Base-by-base conservation (phyloP, 1,284 basidiomycete genomes). In the Puccinia polysora region DNA sequence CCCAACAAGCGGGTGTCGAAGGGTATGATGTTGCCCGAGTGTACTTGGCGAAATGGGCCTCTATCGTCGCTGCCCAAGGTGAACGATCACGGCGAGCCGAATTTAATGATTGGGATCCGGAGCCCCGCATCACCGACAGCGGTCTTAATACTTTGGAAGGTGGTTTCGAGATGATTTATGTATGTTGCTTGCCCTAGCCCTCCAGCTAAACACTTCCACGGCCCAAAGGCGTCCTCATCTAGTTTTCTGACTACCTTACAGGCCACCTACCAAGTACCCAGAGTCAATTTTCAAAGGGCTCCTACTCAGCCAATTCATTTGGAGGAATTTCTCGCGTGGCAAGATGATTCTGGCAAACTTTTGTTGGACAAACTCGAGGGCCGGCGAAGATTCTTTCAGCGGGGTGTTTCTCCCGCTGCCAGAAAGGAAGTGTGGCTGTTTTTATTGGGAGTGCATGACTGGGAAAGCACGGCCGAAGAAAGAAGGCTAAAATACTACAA, bases 21-120 rank as follows among this genome's bases (percentile, higher is more conserved):
- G 74, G 74, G 1, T 98, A 95, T 79, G 96, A 98, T 80, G 89
- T 89, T 72, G 95, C 96, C 0, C 84, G 95, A 2, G 91, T 98
- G 4, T 98, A 97, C 79, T 85, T 99, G 7, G 96, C 96, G 0
- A 85, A 91, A 34, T 99, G 96, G 96, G 95, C 96, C 0, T 84
- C 93, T 28, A 88, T 92, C 56, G 95, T 98, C 0, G 95, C 80
- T 0, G 77, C 77, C 20, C 78, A 79, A 60, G 80, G 79, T 12
- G 79, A 80, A 68, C 64, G 76, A 4, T 78, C 77, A 50, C 56
- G 78, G 18, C 49, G 49, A 12, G 32, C 58, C n/a, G 68, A 72
- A 34, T 50, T 45, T 20, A 67, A 63, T 36, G 73, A 67, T 47
- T 65, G 71, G 58, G 63, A 73, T 49, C 55, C 47, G 12, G 58